phyloP scores from a whole-genome alignment of 495 filamentous ascomycete species.

The Clohesyomyces aquaticus region DNA sequence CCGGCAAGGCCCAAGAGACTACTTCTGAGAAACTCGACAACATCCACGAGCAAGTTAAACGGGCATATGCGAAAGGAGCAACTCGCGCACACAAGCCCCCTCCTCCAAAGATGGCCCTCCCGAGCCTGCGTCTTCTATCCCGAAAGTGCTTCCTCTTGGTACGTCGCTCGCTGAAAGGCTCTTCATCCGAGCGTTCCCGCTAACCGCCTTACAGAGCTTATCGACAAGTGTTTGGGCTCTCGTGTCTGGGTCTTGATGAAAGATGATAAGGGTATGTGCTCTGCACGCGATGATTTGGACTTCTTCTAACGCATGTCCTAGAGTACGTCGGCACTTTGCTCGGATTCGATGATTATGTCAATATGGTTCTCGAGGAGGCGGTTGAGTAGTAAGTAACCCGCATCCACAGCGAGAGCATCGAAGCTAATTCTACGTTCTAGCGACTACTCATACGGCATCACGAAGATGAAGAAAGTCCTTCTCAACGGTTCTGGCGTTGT shows the following conservation, averaged over 20 bases:
- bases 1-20: too few relatives aligned
- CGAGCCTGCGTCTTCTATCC: neutral
- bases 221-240: slow-evolving; percentile 98
- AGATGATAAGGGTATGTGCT: slow-evolving; percentile 79
- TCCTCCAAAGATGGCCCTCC: neutral
- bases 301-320: slow-evolving; percentile 45
- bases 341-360: slow-evolving; percentile 99
- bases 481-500: neutral
- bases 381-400: neutral
- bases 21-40: too few relatives aligned
- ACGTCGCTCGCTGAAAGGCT: slow-evolving; percentile 4
- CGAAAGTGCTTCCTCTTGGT: slow-evolving; percentile 48
- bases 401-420: neutral
- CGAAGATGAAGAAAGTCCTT: neutral
- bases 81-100: too few relatives aligned
- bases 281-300: neutral
- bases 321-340: slow-evolving; percentile 93
- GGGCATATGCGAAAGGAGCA: too few relatives aligned
- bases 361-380: slow-evolving; percentile 57
- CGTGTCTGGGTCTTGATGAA: slow-evolving; percentile 99
- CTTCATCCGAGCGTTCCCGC: neutral
- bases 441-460: neutral
- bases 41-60: too few relatives aligned
- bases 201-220: slow-evolving; percentile 67
- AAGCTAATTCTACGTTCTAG: too few relatives aligned